Conservation (phyloP, 2,329 filamentous ascomycete genomes). For the Sphaerulina vaccinii region DNA sequence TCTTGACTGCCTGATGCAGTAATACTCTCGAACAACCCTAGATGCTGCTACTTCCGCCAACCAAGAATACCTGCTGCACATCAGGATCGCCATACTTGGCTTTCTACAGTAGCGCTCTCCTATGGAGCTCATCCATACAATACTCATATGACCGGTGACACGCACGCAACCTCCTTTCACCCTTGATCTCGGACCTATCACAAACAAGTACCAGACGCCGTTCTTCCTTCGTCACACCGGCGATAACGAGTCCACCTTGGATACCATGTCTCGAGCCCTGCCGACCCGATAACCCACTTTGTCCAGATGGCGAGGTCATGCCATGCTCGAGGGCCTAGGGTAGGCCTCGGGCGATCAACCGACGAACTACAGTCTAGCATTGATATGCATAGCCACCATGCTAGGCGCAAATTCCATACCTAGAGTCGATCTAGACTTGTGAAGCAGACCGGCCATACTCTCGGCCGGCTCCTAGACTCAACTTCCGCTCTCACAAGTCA, state of each 20-base stretch:
- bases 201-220: background rate
- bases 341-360: background rate
- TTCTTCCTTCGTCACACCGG: background rate
- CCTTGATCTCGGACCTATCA: background rate
- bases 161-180: background rate
- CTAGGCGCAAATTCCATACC: background rate
- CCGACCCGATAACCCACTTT: background rate
- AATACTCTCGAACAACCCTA: background rate
- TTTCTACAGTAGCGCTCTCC: background rate
- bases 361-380: constrained; percentile 2
- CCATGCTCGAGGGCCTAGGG: constrained; percentile 4
- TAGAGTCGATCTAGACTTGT: constrained; percentile 2
- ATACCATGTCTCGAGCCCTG: background rate
- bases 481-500: background rate
- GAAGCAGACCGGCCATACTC: constrained; percentile 2
- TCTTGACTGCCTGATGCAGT: background rate
- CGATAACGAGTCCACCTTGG: background rate
- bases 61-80: background rate
- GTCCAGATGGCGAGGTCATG: background rate
- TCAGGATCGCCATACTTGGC: background rate
- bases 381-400: constrained; percentile 6
- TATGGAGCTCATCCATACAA: background rate
- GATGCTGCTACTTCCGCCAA: background rate
- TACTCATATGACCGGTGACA: background rate
- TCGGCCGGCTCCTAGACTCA: background rate